Percentiles rank a stretch among this genome's conserved stretches.
phyloP scores from a whole-genome alignment of 2,329 filamentous ascomycete species.

The Neonectria magnoliae region DNA sequence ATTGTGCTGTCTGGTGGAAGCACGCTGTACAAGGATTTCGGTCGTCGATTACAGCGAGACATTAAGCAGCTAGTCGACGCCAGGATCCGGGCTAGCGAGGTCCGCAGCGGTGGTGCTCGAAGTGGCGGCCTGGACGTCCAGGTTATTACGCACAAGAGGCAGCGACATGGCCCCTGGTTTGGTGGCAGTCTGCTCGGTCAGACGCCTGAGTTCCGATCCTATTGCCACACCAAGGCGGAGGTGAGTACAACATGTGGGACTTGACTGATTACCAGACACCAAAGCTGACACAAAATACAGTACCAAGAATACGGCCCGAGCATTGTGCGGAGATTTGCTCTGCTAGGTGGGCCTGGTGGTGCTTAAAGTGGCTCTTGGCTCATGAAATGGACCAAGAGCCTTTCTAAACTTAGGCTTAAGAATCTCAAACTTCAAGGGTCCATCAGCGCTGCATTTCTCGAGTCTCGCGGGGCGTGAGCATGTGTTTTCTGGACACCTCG shows the following conservation, averaged over 20 bases:
- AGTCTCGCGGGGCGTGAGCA: constrained; percentile 5
- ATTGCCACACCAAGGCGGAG: constrained; percentile 93
- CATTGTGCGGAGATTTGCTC: constrained; percentile 93
- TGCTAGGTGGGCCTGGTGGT: constrained; percentile 90
- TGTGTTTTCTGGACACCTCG: constrained; percentile 10
- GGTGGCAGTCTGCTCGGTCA: constrained; percentile 95
- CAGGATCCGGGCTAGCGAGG: constrained; percentile 91
- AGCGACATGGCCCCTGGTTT: constrained; percentile 98
- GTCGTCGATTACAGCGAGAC: constrained; percentile 92
- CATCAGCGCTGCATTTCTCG: neutral
- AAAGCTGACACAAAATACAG: constrained; percentile 51
- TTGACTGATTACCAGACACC: neutral
- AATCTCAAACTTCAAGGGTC: constrained; percentile 6
- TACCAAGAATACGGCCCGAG: constrained; percentile 97
- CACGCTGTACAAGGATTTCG: constrained; percentile 98
- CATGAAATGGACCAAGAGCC: constrained; percentile 24
- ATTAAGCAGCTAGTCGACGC: constrained; percentile 96
- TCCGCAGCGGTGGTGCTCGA: constrained; percentile 88
- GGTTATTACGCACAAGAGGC: constrained; percentile 96
- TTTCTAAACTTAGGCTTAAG: constrained; percentile 19
- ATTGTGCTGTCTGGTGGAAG: constrained; percentile 98
- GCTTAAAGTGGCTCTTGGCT: constrained; percentile 58
- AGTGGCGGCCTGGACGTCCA: constrained; percentile 96
- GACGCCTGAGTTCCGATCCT: constrained; percentile 97
- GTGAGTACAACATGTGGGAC: constrained; percentile 49